Evolutionary conservation across 2,329 filamentous ascomycete species (phyloP).

Genomic region (Dothideomycetes sp.): DNA sequence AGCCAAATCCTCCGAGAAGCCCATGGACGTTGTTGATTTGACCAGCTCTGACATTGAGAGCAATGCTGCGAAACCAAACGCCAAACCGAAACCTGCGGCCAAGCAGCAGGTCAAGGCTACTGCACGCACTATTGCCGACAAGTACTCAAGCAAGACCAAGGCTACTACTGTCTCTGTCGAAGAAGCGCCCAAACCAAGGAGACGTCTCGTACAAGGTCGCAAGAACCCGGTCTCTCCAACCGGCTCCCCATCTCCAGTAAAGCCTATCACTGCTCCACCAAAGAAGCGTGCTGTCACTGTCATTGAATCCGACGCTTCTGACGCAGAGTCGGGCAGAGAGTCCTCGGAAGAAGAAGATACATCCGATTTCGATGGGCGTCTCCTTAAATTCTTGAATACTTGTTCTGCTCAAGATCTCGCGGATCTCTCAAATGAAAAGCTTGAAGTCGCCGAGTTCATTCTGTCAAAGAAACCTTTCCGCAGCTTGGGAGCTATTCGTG

Average conservation of each 20-base stretch:
- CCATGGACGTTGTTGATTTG: conserved; percentile 19
- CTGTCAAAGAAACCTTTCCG: conserved; percentile 67
- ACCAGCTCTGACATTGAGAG: conserved; percentile 32
- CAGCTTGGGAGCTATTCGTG: conserved; percentile 55
- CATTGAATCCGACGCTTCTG: conserved; percentile 26
- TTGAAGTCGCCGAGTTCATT: conserved; percentile 59
- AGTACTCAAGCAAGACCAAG: conserved; percentile 19
- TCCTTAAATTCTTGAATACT: conserved; percentile 75
- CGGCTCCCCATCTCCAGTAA: conserved; percentile 14
- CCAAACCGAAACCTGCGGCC: conserved; percentile 36
- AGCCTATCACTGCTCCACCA: conserved; percentile 12
- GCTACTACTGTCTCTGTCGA: conserved; percentile 14
- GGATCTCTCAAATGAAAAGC: conserved; percentile 69
- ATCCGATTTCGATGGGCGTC: conserved; percentile 40
- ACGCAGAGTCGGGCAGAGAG: conserved; percentile 13
- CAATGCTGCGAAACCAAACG: conserved; percentile 15
- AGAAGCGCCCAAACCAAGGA: conserved; percentile 18
- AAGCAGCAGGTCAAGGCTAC: conserved; percentile 48
- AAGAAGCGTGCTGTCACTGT: conserved; percentile 23
- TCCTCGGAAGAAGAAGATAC: conserved; percentile 11
- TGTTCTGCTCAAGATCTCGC: conserved; percentile 67
- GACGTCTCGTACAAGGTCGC: conserved; percentile 43
- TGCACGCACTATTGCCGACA: conserved; percentile 44
- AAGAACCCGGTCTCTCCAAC: conserved; percentile 27
- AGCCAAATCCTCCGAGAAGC: conserved; percentile 7